These are phyloP conservation scores for Tephrocybe sp. DNA, from an alignment of 768 basidiomycete species.

Conservation along the genomic window DNA sequence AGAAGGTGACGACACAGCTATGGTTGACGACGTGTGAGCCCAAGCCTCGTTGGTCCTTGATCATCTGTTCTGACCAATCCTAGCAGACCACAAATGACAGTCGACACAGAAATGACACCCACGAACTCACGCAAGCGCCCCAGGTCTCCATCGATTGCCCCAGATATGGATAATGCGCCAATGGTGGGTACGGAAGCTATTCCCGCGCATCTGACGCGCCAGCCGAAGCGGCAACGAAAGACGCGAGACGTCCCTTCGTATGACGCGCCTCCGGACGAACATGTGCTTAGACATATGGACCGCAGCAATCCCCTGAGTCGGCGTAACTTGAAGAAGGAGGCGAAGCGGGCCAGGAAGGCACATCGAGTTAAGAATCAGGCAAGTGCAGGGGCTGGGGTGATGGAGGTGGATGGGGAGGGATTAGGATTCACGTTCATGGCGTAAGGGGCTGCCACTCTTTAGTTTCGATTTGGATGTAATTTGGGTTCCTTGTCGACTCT, in stretches of 20 bases:
- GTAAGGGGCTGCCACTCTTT: too few species aligned
- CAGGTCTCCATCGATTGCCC: slow-evolving; percentile 31
- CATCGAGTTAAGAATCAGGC: slow-evolving; percentile 31
- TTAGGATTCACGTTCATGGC: slow-evolving; percentile 50
- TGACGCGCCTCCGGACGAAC: slow-evolving; percentile 47
- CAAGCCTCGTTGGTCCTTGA: background rate
- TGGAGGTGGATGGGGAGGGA: slow-evolving; percentile 50
- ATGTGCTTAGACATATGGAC: slow-evolving; percentile 47
- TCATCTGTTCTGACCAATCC: background rate
- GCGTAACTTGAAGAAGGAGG: slow-evolving; percentile 59
- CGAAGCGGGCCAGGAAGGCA: slow-evolving; percentile 60
- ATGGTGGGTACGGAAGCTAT: slow-evolving; percentile 17
- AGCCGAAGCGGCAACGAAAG: slow-evolving; percentile 63
- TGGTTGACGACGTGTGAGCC: slow-evolving; percentile 42
- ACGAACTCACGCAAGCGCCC: slow-evolving; percentile 38
- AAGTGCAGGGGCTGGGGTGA: slow-evolving; percentile 24
- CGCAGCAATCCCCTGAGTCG: slow-evolving; percentile 60
- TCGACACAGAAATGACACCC: slow-evolving; percentile 30
- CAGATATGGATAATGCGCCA: slow-evolving; percentile 12
- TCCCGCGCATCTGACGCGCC: slow-evolving; percentile 29
- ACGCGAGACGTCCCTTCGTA: slow-evolving; percentile 55
- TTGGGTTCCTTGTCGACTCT: too few species aligned
- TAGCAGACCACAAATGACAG: slow-evolving; percentile 32
- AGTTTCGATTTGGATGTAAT: too few species aligned
- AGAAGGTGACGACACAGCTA: slow-evolving; percentile 30